Base-by-base conservation (phyloP, 495 filamentous ascomycete genomes). In the Aspergillus bridgeri region DNA sequence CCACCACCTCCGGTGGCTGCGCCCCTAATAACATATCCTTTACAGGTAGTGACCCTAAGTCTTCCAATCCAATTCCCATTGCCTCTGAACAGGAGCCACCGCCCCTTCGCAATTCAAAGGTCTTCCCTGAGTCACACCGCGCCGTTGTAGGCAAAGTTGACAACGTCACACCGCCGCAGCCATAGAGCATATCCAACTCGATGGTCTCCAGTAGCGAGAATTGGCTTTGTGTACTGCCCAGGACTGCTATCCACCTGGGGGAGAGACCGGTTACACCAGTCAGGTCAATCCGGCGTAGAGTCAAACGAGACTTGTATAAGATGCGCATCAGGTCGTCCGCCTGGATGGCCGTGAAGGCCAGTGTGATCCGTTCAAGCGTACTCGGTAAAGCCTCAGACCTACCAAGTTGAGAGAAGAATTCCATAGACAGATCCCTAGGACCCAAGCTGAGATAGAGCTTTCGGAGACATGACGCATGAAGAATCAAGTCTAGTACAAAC, bases 391-490 rank as follows among this genome's bases (percentile, higher is more conserved):
- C 5, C 7, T 42, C 4, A 6, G 47, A 49, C 8, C 47, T 29
- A 25, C 29, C 45, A 8, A 57, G 54, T 1, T 57, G 19, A 17
- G 47, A 11, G 19, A 57, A 53, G 43, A 59, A 54, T 22, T 59
- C 50, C 6, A 54, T 47, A 4, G 57, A 50, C 22, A 59, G 43
- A 13, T 53, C 42, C 18, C 18, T 52, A 1, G 50, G 43, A 5
- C 42, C 50, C 2, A 59, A 29, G 21, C 57, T 49, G 44, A 59
- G 49, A n/a, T 59, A 52, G 25, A 59, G 43, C 18, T 59, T 59
- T 19, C 57, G 50, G 18, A 59, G 51, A n/a, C 46, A 38, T 2
- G 57, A 29, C 21, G 57, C 51, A 20, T 48, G 11, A 2, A 54
- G 50, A 8, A 59, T 22, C 27, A 49, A 21, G 22, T 59, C 43